These are phyloP conservation scores for Coemansia asiatica DNA, from an alignment of 192 early-diverging fungal genomes.

Conservation along the genomic window DNA sequence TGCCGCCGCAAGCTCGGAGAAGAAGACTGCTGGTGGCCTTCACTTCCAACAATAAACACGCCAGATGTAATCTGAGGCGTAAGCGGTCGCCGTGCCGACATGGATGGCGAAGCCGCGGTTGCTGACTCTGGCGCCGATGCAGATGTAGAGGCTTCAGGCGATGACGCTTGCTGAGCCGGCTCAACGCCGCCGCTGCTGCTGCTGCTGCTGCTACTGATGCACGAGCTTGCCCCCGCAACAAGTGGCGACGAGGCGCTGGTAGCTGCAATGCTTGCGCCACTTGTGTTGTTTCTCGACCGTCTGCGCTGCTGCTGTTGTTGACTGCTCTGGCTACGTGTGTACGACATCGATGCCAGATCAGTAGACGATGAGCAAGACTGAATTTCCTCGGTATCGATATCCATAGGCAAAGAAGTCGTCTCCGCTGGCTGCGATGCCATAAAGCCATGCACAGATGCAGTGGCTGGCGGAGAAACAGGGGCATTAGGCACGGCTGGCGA, in stretches of 20 bases:
- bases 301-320: slow-evolving; percentile 22
- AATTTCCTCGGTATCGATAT: slow-evolving; percentile 22
- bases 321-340: slow-evolving; percentile 14
- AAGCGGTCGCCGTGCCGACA: slow-evolving; percentile 41
- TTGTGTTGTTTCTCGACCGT: slow-evolving; percentile 35
- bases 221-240: slow-evolving; percentile 5
- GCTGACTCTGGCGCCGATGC: not conserved
- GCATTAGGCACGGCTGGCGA: not conserved
- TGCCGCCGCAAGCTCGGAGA: slow-evolving; percentile 35
- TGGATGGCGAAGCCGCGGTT: not conserved
- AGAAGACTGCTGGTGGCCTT: slow-evolving; percentile 19
- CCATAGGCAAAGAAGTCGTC: slow-evolving; percentile 6
- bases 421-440: slow-evolving; percentile 21
- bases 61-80: slow-evolving; percentile 42
- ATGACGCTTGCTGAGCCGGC: not conserved
- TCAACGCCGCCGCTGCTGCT: not conserved
- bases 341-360: slow-evolving; percentile 37
- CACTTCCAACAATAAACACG: slow-evolving; percentile 18
- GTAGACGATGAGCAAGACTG: slow-evolving; percentile 20
- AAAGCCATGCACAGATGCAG: not conserved
- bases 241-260: slow-evolving; percentile 24
- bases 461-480: not conserved
- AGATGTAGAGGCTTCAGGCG: not conserved
- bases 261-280: slow-evolving; percentile 21
- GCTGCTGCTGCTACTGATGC: not conserved